These are phyloP conservation scores for Cercospora canescens DNA, from an alignment of 2,329 filamentous ascomycete species.

Conservation along the genomic window DNA sequence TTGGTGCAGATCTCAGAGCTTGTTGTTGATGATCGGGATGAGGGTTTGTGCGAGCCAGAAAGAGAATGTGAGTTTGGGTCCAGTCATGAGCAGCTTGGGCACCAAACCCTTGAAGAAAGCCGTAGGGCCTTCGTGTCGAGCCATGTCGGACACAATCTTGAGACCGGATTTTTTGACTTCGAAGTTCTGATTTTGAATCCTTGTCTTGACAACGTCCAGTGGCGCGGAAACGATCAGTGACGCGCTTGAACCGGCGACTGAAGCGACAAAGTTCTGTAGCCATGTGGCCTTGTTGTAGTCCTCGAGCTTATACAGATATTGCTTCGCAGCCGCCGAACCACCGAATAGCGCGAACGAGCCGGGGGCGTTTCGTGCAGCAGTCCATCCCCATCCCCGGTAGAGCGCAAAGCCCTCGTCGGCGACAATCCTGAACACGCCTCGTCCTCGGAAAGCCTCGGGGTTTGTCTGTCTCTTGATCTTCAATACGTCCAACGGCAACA, in stretches of 20 bases:
- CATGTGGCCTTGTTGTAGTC: conserved; percentile 96
- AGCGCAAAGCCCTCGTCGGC: conserved; percentile 92
- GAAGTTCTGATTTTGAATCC: conserved; percentile 98
- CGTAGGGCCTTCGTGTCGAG: conserved; percentile 78
- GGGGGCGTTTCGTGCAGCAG: conserved; percentile 92
- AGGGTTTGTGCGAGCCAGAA: conserved; percentile 99
- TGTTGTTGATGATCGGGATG: conserved; percentile 84
- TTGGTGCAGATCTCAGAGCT: conserved; percentile 48
- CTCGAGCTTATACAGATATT: conserved; percentile 83
- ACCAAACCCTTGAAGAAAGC: conserved; percentile 98
- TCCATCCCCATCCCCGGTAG: conserved; percentile 97
- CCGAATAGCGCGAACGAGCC: conserved; percentile 98
- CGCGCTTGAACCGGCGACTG: conserved; percentile 89
- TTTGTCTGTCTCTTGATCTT: conserved; percentile 99
- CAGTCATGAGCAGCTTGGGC: conserved; percentile 98
- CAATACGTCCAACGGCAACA: conserved; percentile 91
- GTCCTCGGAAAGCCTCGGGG: conserved; percentile 93
- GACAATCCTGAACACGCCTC: conserved; percentile 86
- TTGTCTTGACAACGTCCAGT: conserved; percentile 95
- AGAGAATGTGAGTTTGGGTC: conserved; percentile 97
- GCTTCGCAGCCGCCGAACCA: conserved; percentile 95
- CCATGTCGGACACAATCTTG: conserved; percentile 89
- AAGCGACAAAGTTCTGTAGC: conserved; percentile 96
- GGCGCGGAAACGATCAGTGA: conserved; percentile 96
- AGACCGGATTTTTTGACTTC: conserved; percentile 95